These are phyloP conservation scores for Penicillium sclerotiorum DNA, from an alignment of 2,329 filamentous ascomycete species.

Conservation along the genomic window DNA sequence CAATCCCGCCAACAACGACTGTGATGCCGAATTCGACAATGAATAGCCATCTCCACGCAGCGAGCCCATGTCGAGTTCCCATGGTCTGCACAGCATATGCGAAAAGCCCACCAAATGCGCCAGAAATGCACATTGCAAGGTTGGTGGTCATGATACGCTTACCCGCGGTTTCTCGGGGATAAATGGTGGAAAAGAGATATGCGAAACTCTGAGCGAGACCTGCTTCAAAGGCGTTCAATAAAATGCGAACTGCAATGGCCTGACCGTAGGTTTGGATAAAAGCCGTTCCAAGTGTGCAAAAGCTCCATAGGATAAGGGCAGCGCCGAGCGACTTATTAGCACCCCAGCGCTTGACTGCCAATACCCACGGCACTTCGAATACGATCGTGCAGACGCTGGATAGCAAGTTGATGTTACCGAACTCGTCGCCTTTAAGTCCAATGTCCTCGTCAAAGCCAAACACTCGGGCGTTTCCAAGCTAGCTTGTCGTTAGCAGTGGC, in stretches of 20 bases:
- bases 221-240: background rate
- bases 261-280: conserved; percentile 6
- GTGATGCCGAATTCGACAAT: background rate
- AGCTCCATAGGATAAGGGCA: conserved; percentile 1
- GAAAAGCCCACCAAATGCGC: conserved; percentile 4
- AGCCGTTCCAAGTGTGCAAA: conserved; percentile 1
- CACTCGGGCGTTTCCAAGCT: background rate
- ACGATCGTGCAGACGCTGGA: conserved; percentile 2
- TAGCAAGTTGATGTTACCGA: conserved; percentile 2
- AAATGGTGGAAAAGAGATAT: background rate
- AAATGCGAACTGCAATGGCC: background rate
- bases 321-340: conserved; percentile 2
- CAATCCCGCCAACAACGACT: background rate
- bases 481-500: background rate
- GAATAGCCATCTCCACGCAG: conserved; percentile 1
- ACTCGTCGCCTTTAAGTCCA: conserved; percentile 2
- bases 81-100: conserved; percentile 4
- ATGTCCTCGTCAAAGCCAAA: background rate
- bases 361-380: background rate
- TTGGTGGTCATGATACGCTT: conserved; percentile 1
- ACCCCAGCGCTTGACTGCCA: conserved; percentile 1
- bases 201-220: background rate
- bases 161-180: background rate
- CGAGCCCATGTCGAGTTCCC: background rate
- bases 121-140: conserved; percentile 1